These are phyloP conservation scores for Didymella pomorum DNA, from an alignment of 2,329 filamentous ascomycete genomes.

Conservation along the genomic window DNA sequence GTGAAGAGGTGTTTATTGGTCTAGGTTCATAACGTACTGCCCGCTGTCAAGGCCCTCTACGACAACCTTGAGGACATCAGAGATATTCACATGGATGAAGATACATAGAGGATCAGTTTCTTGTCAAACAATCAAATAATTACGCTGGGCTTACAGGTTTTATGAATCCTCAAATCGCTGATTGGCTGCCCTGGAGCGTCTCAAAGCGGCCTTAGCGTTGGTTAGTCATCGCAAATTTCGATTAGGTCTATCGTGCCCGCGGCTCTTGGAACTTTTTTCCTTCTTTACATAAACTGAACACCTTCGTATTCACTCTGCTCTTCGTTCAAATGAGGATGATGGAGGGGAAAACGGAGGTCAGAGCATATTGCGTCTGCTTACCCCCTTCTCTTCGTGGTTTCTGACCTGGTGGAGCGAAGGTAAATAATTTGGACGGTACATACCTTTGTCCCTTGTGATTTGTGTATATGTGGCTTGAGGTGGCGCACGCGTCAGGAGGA, in stretches of 20 bases:
- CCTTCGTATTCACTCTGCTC: constrained; percentile 73
- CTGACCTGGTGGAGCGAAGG: constrained; percentile 53
- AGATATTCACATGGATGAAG: too few relatives aligned
- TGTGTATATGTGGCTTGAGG: neutral
- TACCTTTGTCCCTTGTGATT: constrained; percentile 27
- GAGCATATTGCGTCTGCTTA: constrained; percentile 63
- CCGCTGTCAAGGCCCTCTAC: too few relatives aligned
- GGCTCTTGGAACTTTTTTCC: constrained; percentile 38
- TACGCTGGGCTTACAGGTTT: too few relatives aligned
- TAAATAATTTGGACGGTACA: constrained; percentile 58
- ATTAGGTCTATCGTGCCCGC: constrained; percentile 29
- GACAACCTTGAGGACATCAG: too few relatives aligned
- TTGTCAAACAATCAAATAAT: too few relatives aligned
- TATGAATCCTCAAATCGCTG: constrained; percentile 32
- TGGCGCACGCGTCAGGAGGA: neutral
- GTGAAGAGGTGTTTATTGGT: too few relatives aligned
- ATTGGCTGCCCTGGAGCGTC: neutral
- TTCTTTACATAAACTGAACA: constrained; percentile 51
- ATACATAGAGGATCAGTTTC: too few relatives aligned
- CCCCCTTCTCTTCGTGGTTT: constrained; percentile 60
- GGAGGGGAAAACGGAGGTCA: constrained; percentile 76
- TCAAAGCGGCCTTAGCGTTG: constrained; percentile 20
- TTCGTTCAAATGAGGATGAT: constrained; percentile 64
- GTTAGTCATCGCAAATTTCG: constrained; percentile 40
- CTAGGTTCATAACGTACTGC: too few relatives aligned